These are phyloP conservation scores for Chaetomiaceae sp. DNA, from an alignment of 2,329 filamentous ascomycete species.

Conservation along the genomic window DNA sequence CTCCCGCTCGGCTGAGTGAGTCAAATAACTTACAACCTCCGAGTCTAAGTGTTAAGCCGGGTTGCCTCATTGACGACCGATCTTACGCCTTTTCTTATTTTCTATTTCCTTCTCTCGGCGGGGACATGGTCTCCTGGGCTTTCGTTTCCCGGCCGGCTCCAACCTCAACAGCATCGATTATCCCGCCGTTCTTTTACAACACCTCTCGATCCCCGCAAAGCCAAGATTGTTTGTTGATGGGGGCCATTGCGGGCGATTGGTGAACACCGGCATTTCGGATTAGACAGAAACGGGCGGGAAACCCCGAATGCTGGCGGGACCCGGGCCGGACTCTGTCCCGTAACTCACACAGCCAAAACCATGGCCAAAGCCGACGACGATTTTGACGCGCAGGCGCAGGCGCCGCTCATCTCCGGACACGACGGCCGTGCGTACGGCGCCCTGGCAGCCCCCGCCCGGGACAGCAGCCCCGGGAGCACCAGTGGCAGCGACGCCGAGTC, in stretches of 20 bases:
- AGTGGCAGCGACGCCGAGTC: slow-evolving; percentile 3
- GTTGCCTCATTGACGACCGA: background rate
- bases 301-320: no score
- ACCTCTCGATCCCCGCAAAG: no score
- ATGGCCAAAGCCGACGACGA: slow-evolving; percentile 7
- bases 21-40: slow-evolving; percentile 2
- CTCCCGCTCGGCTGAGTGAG: slow-evolving; percentile 6
- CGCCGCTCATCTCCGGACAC: slow-evolving; percentile 2
- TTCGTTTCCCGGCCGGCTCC: no score
- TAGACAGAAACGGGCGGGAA: no score
- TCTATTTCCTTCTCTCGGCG: background rate
- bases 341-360: no score
- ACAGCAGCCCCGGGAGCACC: background rate
- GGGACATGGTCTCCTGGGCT: no score
- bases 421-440: slow-evolving; percentile 14
- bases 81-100: background rate
- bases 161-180: no score
- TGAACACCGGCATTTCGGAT: no score
- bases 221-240: no score
- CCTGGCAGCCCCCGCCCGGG: background rate
- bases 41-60: background rate
- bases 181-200: no score
- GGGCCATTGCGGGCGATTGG: no score
- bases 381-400: slow-evolving; percentile 5
- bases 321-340: no score